Base-by-base conservation (phyloP, 2,329 filamentous ascomycete species). In the Talaromyces sp. region DNA sequence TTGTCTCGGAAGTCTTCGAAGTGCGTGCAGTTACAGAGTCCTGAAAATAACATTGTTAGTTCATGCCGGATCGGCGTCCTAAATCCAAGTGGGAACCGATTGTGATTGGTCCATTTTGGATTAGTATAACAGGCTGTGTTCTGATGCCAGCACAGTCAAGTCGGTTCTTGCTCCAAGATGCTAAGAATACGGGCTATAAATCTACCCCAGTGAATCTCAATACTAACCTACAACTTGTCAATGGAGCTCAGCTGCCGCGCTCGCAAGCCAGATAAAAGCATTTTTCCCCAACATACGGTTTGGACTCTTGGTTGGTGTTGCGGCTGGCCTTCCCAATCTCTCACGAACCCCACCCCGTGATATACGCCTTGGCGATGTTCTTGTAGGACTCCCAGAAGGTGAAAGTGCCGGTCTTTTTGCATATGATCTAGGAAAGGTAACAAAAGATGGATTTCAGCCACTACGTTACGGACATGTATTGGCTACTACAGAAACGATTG, bases 321-420 rank as follows among this genome's bases (percentile, higher is more conserved):
- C 57, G 63, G 63, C 64, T 62, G 63, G 64, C 62, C 62, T 67
- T 63, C 48, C 37, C 21, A 54, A 43, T 40, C 37, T 31, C 11
- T 36, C 43, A 48, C 43, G 43, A 31, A 48, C 15, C 25, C 50
- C 50, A 28, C 5, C 5, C 7, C 37, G 36, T 2, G 73, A 76
- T 58, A 76, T 75, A 10, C 68, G 73, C 2, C 65, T 76, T 17
- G 73, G 73, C 1, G 71, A 75, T 60, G 64, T 76, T 0, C 64
- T 76, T 9, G 69, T 76, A 0, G 67, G 63, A 9, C 40, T 71
- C 1, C 59, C 67, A 0, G 52, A 65, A 0, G 62, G 63, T 0
- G 63, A 70, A 0, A 64, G 59, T 15, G 56, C 70, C 0, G 70
- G 63, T 0, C 45, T 74, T 0, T 46, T 75, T 1, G 62, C 70